Evolutionary conservation across 306 rosid species (phyloP), one percentile per base, ranked within the genome.

Genomic region (Styphnolobium japonicum): DNA sequence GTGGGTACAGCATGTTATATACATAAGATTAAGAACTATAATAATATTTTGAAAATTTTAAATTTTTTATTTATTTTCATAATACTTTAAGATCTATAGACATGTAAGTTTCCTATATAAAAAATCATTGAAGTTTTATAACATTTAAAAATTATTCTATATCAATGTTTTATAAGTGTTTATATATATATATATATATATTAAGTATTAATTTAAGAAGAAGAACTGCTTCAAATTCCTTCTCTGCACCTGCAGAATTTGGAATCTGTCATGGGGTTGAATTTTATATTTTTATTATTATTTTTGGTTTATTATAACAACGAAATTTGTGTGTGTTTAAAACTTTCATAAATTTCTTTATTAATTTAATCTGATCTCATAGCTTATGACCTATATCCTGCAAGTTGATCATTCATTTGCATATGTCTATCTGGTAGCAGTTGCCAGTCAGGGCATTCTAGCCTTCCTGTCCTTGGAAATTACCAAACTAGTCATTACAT

Each of bases 401-500:
- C 89, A 86, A 86, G 37, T 86, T 63, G 89, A 75, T 79, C 76
- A 21, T 40, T 74, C 55, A 73, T 25, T 82, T 67, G 77, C 74
- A 6, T 53, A 33, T 64, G 4, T 64, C 42, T 39, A 10, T 43
- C 31, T n/a, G 46, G 10, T 23, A 33, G 31, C 64, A 3, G n/a
- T n/a, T 45, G 0, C 2, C 62, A 55, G 27, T n/a, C n/a, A n/a
- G n/a, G n/a, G n/a, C n/a, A 21, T 70, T 45, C 42, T 11, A 18
- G 14, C 78, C 42, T 46, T 60, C 45, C 5, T 69, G 63, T 43
- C 63, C 29, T 40, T 23, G 5, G 10, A 33, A 58, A 51, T 61
- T 18, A 61, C 40, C 4, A 14, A 49, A 4, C 49, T 40, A n/a
- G 21, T 40, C 76, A 53, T 29, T 66, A 12, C 36, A 10, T 0